These are phyloP conservation scores for Pleoardoris graminearum DNA, from an alignment of 2,329 filamentous ascomycete species.

Conservation along the genomic window DNA sequence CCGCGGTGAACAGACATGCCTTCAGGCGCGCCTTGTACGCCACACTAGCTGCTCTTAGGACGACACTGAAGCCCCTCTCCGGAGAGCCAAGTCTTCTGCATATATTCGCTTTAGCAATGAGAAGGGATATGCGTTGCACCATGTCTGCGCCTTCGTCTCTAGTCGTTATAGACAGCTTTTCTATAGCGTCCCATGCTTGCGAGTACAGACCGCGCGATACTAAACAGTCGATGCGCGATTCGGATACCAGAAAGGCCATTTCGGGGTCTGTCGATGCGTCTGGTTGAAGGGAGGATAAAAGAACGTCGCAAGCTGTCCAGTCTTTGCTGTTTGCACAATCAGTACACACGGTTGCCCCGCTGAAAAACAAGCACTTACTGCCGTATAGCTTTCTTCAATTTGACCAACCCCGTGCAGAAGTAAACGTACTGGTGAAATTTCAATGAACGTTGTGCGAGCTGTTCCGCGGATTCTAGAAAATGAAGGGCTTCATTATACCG, in stretches of 20 bases:
- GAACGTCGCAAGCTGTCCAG: conserved; percentile 58
- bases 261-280: conserved; percentile 60
- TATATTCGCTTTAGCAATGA: conserved; percentile 73
- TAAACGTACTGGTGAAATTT: conserved; percentile 77
- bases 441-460: conserved; percentile 68
- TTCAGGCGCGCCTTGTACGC: conserved; percentile 71
- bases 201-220: conserved; percentile 58
- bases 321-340: conserved; percentile 52
- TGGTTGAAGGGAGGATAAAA: conserved; percentile 61
- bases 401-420: conserved; percentile 68
- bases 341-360: neutral
- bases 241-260: conserved; percentile 60
- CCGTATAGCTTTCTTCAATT: conserved; percentile 65
- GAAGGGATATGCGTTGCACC: conserved; percentile 68
- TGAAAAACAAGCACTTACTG: conserved; percentile 37
- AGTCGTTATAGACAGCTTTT: conserved; percentile 54
- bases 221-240: conserved; percentile 63
- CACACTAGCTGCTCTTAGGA: conserved; percentile 73
- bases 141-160: conserved; percentile 64
- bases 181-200: conserved; percentile 59
- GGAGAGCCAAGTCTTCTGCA: conserved; percentile 70
- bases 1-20: conserved; percentile 71
- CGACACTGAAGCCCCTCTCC: conserved; percentile 75
- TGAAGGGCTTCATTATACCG: conserved; percentile 69
- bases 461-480: conserved; percentile 62